A percentile compares a stretch with the other conserved stretches of the same genome.
phyloP scores from a whole-genome alignment of 73 alveolate genomes.

The Paramecium tetraurelia region DNA sequence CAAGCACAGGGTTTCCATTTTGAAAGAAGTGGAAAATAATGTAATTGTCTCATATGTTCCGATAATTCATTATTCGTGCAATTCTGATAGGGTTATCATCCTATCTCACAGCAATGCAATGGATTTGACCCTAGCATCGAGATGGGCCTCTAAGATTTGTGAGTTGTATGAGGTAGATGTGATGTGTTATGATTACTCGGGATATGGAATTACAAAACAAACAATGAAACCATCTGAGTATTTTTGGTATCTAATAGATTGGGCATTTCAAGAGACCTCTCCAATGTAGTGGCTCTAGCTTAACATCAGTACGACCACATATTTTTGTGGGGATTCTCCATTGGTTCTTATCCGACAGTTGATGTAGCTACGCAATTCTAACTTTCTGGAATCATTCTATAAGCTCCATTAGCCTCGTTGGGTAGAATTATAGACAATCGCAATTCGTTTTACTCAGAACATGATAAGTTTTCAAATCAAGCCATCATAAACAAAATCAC shows the following conservation, averaged over 20 bases:
- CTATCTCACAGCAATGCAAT: constrained; percentile 28
- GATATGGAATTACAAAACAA: not conserved
- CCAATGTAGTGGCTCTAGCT: not conserved
- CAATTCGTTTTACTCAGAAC: not conserved
- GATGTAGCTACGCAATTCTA: not conserved
- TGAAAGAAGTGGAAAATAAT: not conserved
- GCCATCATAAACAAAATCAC: not conserved
- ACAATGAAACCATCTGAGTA: constrained; percentile 26
- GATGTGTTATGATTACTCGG: constrained; percentile 28
- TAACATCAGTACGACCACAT: not conserved
- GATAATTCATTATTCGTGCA: not conserved
- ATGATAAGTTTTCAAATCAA: not conserved
- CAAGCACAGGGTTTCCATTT: not conserved
- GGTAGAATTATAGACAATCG: constrained; percentile 20
- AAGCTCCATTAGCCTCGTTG: constrained; percentile 38
- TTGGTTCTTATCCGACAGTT: constrained; percentile 22
- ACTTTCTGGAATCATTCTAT: constrained; percentile 17
- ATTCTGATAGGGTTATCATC: not conserved
- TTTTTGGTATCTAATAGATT: not conserved
- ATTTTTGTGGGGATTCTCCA: constrained; percentile 19
- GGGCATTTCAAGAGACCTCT: not conserved
- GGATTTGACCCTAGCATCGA: not conserved
- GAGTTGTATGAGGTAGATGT: constrained; percentile 13
- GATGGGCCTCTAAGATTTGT: not conserved
- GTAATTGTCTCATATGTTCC: not conserved